phyloP scores from a whole-genome alignment of 192 early-diverging fungal genomes.

The Coemansia sp. region DNA sequence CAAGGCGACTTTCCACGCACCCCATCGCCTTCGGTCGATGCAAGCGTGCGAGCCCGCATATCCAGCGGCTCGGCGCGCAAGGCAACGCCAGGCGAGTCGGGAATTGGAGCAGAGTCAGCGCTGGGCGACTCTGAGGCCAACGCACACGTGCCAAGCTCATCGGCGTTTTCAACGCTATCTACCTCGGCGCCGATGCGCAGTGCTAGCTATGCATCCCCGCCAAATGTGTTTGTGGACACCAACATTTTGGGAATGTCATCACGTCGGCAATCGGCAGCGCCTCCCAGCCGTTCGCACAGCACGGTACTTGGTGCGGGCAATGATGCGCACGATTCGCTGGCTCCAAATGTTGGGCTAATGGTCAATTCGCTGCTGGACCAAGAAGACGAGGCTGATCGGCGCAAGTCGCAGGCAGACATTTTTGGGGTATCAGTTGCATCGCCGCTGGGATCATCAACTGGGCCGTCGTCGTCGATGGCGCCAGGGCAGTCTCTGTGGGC shows the following conservation, averaged over 20 bases:
- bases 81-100: not conserved
- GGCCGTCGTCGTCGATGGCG: slow-evolving; percentile 11
- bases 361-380: slow-evolving; percentile 52
- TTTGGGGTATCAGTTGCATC: slow-evolving; percentile 41
- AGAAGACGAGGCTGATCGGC: slow-evolving; percentile 34
- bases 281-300: slow-evolving; percentile 45
- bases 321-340: slow-evolving; percentile 18
- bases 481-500: slow-evolving; percentile 48
- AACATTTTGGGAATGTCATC: slow-evolving; percentile 33
- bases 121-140: slow-evolving; percentile 6
- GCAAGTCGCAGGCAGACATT: slow-evolving; percentile 37
- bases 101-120: not conserved
- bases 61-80: not conserved
- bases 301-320: slow-evolving; percentile 8
- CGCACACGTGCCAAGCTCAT: slow-evolving; percentile 16
- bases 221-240: slow-evolving; percentile 31
- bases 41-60: slow-evolving; percentile 19
- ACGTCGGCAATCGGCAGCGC: slow-evolving; percentile 25
- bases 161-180: slow-evolving; percentile 43
- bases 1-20: slow-evolving; percentile 53
- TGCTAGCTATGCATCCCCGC: slow-evolving; percentile 15
- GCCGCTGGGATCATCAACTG: slow-evolving; percentile 12
- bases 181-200: slow-evolving; percentile 29
- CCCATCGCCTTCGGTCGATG: slow-evolving; percentile 49
- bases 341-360: slow-evolving; percentile 40